Conservation (phyloP, 768 basidiomycete species). For the Trametes cinnabarina region DNA sequence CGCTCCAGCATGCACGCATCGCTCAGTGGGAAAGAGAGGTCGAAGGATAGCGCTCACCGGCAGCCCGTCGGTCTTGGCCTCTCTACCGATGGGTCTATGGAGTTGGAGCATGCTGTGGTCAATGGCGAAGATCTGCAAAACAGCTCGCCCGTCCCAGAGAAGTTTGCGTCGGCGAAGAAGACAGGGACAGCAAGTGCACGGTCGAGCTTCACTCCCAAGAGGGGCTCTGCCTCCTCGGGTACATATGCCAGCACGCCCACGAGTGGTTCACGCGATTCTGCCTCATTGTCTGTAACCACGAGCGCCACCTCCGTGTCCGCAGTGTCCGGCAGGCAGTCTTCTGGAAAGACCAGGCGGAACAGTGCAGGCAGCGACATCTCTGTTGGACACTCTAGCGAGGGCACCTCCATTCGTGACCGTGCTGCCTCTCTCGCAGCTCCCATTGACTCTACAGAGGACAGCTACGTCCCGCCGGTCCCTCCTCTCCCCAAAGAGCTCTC, state of each 20-base stretch:
- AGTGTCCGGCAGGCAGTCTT: constrained; percentile 70
- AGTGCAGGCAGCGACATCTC: constrained; percentile 87
- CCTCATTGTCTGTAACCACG: constrained; percentile 74
- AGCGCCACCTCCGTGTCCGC: constrained; percentile 76
- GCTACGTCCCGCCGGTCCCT: constrained; percentile 86
- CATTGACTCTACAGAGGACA: constrained; percentile 59
- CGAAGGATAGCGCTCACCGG: constrained; percentile 34
- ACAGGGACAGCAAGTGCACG: constrained; percentile 52
- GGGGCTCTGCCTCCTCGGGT: constrained; percentile 86
- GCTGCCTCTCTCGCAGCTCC: constrained; percentile 57
- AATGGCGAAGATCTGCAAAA: constrained; percentile 52
- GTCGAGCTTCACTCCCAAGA: constrained; percentile 79
- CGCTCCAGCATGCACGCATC: constrained; percentile 39
- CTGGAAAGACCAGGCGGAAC: constrained; percentile 62
- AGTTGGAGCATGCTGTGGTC: constrained; percentile 42
- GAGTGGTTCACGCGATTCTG: constrained; percentile 82
- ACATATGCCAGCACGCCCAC: constrained; percentile 77
- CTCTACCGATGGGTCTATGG: constrained; percentile 34
- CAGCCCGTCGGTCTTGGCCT: constrained; percentile 37
- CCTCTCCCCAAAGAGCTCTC: constrained; percentile 89
- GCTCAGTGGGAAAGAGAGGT: constrained; percentile 44
- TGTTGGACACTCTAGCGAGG: constrained; percentile 69
- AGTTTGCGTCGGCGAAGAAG: constrained; percentile 57
- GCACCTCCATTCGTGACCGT: constrained; percentile 62
- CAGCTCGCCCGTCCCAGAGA: constrained; percentile 49